Base-by-base conservation (phyloP, 1,284 basidiomycete species). In the Apiotrichum veenhuisii region DNA sequence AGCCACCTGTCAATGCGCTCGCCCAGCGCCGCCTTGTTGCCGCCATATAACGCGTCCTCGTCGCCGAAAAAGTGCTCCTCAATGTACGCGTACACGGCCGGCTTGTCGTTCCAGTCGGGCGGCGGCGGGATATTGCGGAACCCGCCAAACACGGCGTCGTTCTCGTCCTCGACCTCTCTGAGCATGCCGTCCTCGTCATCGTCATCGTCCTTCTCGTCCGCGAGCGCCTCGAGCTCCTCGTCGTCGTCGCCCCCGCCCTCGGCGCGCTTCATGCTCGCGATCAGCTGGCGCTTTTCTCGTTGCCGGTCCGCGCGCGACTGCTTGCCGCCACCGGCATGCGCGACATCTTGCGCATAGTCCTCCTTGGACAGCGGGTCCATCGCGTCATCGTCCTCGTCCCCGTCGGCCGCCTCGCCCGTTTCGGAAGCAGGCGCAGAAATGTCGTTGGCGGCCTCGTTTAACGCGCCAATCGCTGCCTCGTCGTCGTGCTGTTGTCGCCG, bases 281-380 rank as follows among this genome's bases (percentile, higher is more conserved):
- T 33, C 17, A 62, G 52, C 45, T 41, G 52, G 5, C 56, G 46
- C 20, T 56, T 53, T 43, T 63, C 62, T 1, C 50, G 53, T 11
- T 30, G 34, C 0, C 62, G 58, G 22, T 60, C 36, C 15, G 41
- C 53, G 7, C 41, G 34, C 10, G 58, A 55, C 36, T 51, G 55
- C 51, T 58, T 53, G 50, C 56, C 58, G 45, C 61, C 61, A 5
- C 44, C 44, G 5, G 58, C 62, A 7, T 42, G 36, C 20, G 58
- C 58, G 36, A 63, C 37, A 38, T 63, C 58, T 14, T 42, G 27
- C 5, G 57, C 62, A 25, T 63, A 63, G 52, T 64, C 64, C 25
- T 66, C 73, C 45, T 75, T 80, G 55, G 73, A 76, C n/a, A 75
- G 74, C 26, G 49, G 54, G 33, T 78, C 77, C 38, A 82, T 80